Evolutionary conservation across 2,329 filamentous ascomycete genomes (phyloP), one percentile per base, ranked within the genome.

Genomic region (Microcyclosporella mali): DNA sequence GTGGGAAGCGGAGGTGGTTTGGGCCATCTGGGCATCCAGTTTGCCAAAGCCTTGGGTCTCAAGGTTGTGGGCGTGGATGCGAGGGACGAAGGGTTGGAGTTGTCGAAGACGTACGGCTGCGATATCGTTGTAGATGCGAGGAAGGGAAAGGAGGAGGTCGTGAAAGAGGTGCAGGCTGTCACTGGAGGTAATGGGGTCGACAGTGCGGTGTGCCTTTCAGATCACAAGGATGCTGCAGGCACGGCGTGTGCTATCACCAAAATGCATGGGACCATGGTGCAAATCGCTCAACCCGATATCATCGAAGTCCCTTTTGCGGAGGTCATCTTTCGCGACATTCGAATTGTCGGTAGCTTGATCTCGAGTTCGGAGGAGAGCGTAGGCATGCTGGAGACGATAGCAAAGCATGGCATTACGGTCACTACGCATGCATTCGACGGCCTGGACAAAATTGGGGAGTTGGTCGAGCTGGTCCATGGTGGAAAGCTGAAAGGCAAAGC

Each of bases 231-330:
- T 0, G 71, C 77, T 2, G 70, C 74, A 31, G 74, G 68, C 4
- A 58, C 71, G 16, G 71, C 68, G 0, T 77, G 73, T 40, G 76
- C 75, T 0, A 63, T 79, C 1, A 82, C 78, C 0, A 72, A 68
- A 53, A 79, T 75, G 69, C 78, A 82, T 54, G 77, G 76, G 2
- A 70, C 65, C 0, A 65, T 80, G 55, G 65, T 81, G 2, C 75
- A 81, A 57, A 71, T 81, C 36, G 77, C 76, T n/a, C 77, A 79
- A 48, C 66, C 66, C 7, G 57, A 65, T 27, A 53, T 60, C 9
- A 56, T 70, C 11, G 45, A 43, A 17, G 62, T 70, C 11, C 67
- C 69, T 0, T 70, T 70, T 44, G 55, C 55, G 1, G 73, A 79
- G 52, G 52, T 78, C 6, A 64, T 79, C 29, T 75, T 78, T 55